Evolutionary conservation across 202 grass and related monocot genomes (phyloP).

Genomic region (Saccharum hybrid): DNA sequence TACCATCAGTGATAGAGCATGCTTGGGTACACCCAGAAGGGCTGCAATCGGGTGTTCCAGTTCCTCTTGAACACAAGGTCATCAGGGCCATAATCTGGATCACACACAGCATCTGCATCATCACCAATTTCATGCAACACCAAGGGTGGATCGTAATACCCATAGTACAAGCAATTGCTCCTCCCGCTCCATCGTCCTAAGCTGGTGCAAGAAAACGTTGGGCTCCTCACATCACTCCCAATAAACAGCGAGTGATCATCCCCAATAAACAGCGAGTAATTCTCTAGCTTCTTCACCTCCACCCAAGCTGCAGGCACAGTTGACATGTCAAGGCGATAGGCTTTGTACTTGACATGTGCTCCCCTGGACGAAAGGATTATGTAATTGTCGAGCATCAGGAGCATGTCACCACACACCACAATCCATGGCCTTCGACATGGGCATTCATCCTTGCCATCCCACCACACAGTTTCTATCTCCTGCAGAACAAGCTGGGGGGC

Average conservation of each 20-base stretch:
- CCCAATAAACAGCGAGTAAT: no score
- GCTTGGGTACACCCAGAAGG: constrained; percentile 50
- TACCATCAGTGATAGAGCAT: constrained; percentile 38
- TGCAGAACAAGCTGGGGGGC: constrained; percentile 29
- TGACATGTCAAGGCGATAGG: constrained; percentile 47
- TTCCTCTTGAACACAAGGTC: constrained; percentile 24
- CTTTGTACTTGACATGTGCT: background rate
- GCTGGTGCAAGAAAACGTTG: constrained; percentile 44
- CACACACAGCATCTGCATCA: constrained; percentile 19
- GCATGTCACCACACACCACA: constrained; percentile 54
- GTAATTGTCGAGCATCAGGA: constrained; percentile 50
- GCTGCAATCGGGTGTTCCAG: background rate
- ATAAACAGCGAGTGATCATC: constrained; percentile 57
- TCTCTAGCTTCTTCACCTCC: constrained; percentile 46
- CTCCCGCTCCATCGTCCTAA: constrained; percentile 55
- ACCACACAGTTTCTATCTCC: constrained; percentile 29
- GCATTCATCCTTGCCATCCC: background rate
- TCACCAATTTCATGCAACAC: constrained; percentile 18
- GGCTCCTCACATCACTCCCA: constrained; percentile 17
- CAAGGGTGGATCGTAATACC: background rate
- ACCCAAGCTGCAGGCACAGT: constrained; percentile 38
- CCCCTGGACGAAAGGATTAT: background rate
- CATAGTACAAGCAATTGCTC: constrained; percentile 59
- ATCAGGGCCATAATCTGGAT: background rate
- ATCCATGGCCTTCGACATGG: constrained; percentile 16